Percentiles rank a stretch among this genome's conserved stretches.
phyloP scores from a whole-genome alignment of 1,284 basidiomycete genomes.

The Papiliotrema fonsecae region DNA sequence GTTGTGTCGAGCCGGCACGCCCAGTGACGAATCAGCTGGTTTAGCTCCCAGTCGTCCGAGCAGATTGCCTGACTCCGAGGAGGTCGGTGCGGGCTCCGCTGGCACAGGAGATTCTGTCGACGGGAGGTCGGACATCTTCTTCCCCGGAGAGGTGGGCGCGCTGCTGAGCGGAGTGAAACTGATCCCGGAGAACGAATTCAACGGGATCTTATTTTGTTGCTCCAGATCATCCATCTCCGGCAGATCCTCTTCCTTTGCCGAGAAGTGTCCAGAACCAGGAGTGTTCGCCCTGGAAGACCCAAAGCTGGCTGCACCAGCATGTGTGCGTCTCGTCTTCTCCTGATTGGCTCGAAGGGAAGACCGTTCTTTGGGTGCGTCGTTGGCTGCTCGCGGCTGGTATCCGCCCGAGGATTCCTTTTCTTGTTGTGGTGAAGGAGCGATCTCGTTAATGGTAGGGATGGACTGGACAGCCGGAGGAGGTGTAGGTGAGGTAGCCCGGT shows the following conservation, averaged over 20 bases:
- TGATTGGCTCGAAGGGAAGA: conserved; percentile 38
- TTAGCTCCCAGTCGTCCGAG: not conserved
- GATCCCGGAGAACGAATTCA: conserved; percentile 38
- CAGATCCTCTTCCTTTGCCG: conserved; percentile 45
- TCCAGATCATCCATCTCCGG: conserved; percentile 44
- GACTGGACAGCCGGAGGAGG: conserved; percentile 10
- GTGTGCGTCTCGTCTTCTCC: conserved; percentile 33
- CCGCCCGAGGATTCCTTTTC: conserved; percentile 3
- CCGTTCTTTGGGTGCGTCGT: conserved; percentile 22
- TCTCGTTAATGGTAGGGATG: conserved; percentile 37
- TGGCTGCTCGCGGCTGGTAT: conserved; percentile 28
- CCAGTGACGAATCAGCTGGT: not conserved
- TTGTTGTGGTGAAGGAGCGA: conserved; percentile 36
- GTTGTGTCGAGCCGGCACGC: conserved; percentile 7
- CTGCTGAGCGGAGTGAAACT: conserved; percentile 23
- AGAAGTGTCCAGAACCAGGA: conserved; percentile 37
- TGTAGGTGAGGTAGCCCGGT: conserved; percentile 22
- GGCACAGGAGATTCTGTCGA: conserved; percentile 3
- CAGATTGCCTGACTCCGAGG: not conserved
- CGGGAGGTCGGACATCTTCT: not conserved
- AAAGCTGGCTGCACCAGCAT: conserved; percentile 37
- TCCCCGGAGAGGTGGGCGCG: conserved; percentile 5
- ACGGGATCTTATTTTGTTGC: conserved; percentile 25
- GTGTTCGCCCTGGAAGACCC: conserved; percentile 30
- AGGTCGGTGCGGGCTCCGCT: conserved; percentile 1